Evolutionary conservation across 306 rosid species (phyloP).

Genomic region (Malus orientalis): DNA sequence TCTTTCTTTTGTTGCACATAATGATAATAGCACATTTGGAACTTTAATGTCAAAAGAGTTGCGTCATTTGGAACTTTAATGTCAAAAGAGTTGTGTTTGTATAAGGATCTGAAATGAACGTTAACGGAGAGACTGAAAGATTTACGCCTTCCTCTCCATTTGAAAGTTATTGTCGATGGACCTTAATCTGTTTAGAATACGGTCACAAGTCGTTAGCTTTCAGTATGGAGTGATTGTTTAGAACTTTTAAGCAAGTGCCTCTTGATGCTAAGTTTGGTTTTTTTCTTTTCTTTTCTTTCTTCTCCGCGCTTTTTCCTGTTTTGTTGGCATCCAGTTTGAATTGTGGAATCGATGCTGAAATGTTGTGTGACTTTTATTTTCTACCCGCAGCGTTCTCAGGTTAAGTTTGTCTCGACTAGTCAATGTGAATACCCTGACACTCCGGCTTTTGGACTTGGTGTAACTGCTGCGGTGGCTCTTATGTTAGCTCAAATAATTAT

Average conservation of each 20-base stretch:
- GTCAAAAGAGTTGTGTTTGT: not conserved
- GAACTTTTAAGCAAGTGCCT: not conserved
- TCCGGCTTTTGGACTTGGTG: conserved; percentile 83
- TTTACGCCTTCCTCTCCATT: not conserved
- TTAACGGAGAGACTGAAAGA: not conserved
- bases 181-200: not conserved
- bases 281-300: not conserved
- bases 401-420: conserved; percentile 15
- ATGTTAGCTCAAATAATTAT: conserved; percentile 53
- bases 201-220: not conserved
- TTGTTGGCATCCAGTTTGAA: not conserved
- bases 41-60: not conserved
- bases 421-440: conserved; percentile 64
- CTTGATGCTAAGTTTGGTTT: not conserved
- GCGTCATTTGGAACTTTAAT: not conserved
- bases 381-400: conserved; percentile 53
- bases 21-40: not conserved
- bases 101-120: not conserved
- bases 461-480: conserved; percentile 67
- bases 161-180: not conserved
- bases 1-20: not conserved
- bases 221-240: not conserved
- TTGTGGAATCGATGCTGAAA: not conserved
- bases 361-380: not conserved
- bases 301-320: not conserved